Evolutionary conservation across 208 protist species (phyloP), one percentile per base, ranked within the genome.

Genomic region (Jaenimonas drosophilae): DNA sequence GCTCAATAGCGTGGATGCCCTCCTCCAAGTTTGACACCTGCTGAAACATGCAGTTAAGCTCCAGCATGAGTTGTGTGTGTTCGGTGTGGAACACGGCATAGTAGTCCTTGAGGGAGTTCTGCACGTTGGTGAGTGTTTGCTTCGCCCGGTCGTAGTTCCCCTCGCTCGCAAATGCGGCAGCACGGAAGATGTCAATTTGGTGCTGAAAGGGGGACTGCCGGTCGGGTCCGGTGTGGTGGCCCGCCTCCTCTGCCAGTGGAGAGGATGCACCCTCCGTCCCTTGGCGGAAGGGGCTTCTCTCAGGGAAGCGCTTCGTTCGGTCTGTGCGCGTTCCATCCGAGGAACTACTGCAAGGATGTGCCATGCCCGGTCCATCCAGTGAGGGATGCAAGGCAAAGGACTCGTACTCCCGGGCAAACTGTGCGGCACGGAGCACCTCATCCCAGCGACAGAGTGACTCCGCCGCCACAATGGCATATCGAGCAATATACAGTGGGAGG

Each of bases 1-100:
- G 59, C 59, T 92, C 76, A 32, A 89, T 65, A 0, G 69, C 66
- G 37, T 73, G 68, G 38, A 93, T 85, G 45, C 73, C 84, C 52
- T 93, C 84, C 49, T 85, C 77, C 11, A 89, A 64, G 38, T 93
- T 79, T 39, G 84, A 80, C 2, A 93, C 64, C 57, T 88, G 65
- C 58, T 86, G 72, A 48, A 88, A 87, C 47, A 93, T 64, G 41
- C 69, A 70, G 50, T 67, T 70, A 32, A 83, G 58, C 56, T 93
- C 76, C 38, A 85, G 64, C 42, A 80, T 88, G 11, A 78, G 49
- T 21, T 76, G 76, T 7, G 59, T 48, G 58, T 86, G 74, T 45
- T 77, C 66, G 1, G 76, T 88, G 58, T 85, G 68, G 33, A 88
- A 84, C 20, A 86, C 65, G 1, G 74, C 57, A 61, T 87, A 88